Conservation (phyloP, 2,329 filamentous ascomycete genomes). For the Purpureocillium lavendulum region DNA sequence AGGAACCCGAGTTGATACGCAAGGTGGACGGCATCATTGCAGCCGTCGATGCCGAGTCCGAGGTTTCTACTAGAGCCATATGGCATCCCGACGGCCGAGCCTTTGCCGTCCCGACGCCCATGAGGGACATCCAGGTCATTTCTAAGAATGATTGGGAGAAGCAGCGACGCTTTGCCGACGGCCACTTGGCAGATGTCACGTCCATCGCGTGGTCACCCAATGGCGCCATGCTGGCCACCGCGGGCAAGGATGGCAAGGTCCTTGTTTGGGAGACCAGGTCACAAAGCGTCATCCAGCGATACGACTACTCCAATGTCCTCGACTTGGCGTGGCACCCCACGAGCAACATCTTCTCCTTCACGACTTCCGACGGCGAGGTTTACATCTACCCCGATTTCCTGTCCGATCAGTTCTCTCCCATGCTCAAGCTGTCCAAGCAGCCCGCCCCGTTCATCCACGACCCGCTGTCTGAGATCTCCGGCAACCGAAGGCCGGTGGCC, state of each 20-base stretch:
- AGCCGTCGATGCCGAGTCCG: conserved; percentile 62
- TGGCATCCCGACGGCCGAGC: conserved; percentile 96
- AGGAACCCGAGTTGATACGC: conserved; percentile 71
- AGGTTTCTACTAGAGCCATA: conserved; percentile 63
- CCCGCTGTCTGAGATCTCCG: conserved; percentile 60
- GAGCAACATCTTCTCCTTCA: conserved; percentile 84
- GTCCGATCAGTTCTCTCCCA: conserved; percentile 44
- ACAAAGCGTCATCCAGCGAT: conserved; percentile 69
- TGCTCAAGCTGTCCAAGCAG: conserved; percentile 54
- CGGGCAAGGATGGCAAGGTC: conserved; percentile 60
- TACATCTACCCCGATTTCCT: conserved; percentile 77
- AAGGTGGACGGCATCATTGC: conserved; percentile 83
- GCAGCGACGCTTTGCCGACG: conserved; percentile 69
- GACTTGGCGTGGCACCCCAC: conserved; percentile 86
- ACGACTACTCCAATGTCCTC: conserved; percentile 76
- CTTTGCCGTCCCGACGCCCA: conserved; percentile 77
- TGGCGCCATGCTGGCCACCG: conserved; percentile 72
- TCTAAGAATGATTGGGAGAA: conserved; percentile 87
- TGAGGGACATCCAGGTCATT: conserved; percentile 75
- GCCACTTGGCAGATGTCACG: conserved; percentile 78
- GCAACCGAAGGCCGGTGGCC: conserved; percentile 48
- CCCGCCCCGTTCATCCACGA: conserved; percentile 83
- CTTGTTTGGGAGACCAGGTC: conserved; percentile 85
- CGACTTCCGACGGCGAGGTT: conserved; percentile 84
- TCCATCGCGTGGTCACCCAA: conserved; percentile 92